Evolutionary conservation across 2,329 filamentous ascomycete species (phyloP), one percentile per base, ranked within the genome.

Genomic region (Fusarium incarnatum): DNA sequence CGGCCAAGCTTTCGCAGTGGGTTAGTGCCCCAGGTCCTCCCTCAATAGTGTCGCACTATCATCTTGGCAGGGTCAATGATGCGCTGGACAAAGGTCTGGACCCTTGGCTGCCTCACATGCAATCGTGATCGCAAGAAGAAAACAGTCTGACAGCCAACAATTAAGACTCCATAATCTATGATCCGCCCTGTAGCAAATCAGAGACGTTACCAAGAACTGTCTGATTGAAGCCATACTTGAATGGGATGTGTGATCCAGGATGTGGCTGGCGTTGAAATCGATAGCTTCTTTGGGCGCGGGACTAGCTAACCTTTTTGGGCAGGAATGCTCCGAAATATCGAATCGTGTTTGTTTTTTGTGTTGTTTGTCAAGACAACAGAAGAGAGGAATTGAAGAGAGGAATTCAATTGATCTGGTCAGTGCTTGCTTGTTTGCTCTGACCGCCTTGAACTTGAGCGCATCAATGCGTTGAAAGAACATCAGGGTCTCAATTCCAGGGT

Each of bases 251-350:
- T 8, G 32, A 16, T 30, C 16, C 34, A 4, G 11, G 15, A 13
- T 49, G 62, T 64, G 60, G 62, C 62, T 65, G 53, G 62, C 60
- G 60, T 47, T 44, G n/a, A 15, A 49, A 47, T 28, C 57, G 32
- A 60, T 60, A 40, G 20, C 50, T 55, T 60, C 40, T 44, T 58
- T 54, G 18, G 16, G 34, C 18, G 27, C 28, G 34, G 32, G 2
- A 12, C 20, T 12, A 16, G n/a, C 40, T 54, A 58, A 37, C 56
- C 41, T 32, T 8, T 13, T 54, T 32, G 13, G 37, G 56, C n/a
- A 54, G 6, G 4, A 28, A 37, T 40, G n/a, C 23, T 37, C 56
- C 56, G 40, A 16, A n/a, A 45, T 54, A 37, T 28, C 9, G 49
- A 15, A 42, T 25, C 3, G 10, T 4, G 18, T 15, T 41, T 53